Evolutionary conservation across 306 rosid genomes (phyloP).

Genomic region (Gynostemma pentaphyllum): DNA sequence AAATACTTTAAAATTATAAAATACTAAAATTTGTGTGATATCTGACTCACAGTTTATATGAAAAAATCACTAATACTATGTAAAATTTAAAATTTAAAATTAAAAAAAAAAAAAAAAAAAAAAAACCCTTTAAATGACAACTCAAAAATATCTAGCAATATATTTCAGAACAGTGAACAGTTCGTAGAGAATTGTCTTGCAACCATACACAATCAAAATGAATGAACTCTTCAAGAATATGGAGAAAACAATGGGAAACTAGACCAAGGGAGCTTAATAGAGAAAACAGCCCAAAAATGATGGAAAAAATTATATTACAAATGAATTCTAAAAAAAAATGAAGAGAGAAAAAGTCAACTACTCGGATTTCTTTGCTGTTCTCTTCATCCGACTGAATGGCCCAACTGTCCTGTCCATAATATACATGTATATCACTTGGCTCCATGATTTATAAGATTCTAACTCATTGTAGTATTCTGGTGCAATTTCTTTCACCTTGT

Average conservation of each 20-base stretch:
- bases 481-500: conserved; percentile 79
- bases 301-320: no score
- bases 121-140: not conserved
- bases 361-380: conserved; percentile 47
- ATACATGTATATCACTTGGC: conserved; percentile 34
- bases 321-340: not conserved
- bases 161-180: not conserved
- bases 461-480: conserved; percentile 59
- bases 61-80: no score
- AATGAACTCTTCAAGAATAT: not conserved
- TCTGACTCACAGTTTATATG: no score
- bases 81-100: not conserved
- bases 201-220: not conserved
- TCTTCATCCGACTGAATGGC: conserved; percentile 86
- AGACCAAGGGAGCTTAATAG: not conserved
- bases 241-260: not conserved
- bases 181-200: not conserved
- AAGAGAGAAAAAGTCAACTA: conserved; percentile 17
- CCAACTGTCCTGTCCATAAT: conserved; percentile 74
- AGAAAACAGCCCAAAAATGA: not conserved
- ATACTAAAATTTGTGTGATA: no score
- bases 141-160: not conserved
- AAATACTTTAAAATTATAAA: no score
- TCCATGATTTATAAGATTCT: conserved; percentile 34
- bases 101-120: no score